These are phyloP conservation scores for Galerina sulciceps DNA, from an alignment of 768 basidiomycete species.

Conservation along the genomic window DNA sequence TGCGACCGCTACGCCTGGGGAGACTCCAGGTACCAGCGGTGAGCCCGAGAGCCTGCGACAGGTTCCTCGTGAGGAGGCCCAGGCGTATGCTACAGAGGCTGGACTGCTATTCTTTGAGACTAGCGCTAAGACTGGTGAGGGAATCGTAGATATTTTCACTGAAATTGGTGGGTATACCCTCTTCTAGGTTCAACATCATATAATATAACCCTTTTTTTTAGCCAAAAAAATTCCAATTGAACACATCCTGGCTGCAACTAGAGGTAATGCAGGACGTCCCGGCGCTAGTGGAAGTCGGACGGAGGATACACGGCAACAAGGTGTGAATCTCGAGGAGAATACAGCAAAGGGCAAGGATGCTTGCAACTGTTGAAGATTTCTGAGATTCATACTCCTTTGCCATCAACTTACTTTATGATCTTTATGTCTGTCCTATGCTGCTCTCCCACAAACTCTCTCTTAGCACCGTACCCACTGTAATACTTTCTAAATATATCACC, in stretches of 20 bases:
- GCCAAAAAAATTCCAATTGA: constrained; percentile 82
- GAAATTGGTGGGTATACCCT: constrained; percentile 80
- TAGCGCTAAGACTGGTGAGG: constrained; percentile 95
- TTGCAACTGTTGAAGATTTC: constrained; percentile 69
- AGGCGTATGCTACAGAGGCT: constrained; percentile 95
- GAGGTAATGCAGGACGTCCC: constrained; percentile 66
- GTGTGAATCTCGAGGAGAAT: constrained; percentile 74
- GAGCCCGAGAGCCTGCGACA: constrained; percentile 82
- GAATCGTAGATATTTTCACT: constrained; percentile 95
- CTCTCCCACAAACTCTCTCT: constrained; percentile 18
- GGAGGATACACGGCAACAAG: constrained; percentile 55
- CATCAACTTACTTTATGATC: constrained; percentile 30
- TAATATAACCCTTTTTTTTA: constrained; percentile 23
- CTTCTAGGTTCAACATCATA: not conserved
- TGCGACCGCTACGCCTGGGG: constrained; percentile 86
- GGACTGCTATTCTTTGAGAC: constrained; percentile 97
- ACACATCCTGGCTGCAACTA: constrained; percentile 86
- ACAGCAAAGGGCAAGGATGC: constrained; percentile 70
- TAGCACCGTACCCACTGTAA: constrained; percentile 27
- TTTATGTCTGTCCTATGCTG: constrained; percentile 30
- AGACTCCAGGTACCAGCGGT: constrained; percentile 53
- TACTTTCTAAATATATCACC: constrained; percentile 30
- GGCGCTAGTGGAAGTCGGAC: constrained; percentile 58
- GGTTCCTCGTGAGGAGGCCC: constrained; percentile 93
- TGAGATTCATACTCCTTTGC: constrained; percentile 2